A percentile compares a stretch with the other conserved stretches of the same genome.
These are phyloP conservation scores for Wickerhamia fluorescens DNA, from an alignment of 805 yeast genomes.

Conservation along the genomic window DNA sequence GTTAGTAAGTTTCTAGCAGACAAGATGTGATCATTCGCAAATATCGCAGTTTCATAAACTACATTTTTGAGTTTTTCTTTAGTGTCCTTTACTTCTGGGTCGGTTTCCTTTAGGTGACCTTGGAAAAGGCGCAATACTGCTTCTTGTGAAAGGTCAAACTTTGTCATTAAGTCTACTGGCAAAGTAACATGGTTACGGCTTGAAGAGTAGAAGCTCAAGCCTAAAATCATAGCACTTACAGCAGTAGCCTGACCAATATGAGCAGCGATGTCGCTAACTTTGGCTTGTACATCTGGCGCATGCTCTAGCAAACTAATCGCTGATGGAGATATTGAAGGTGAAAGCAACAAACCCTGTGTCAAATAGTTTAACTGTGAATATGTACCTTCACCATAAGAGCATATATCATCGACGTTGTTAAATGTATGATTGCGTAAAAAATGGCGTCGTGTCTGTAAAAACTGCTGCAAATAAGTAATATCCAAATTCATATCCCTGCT, in stretches of 20 bases:
- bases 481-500: slow-evolving; percentile 45
- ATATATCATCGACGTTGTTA: slow-evolving; percentile 47
- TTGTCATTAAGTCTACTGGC: slow-evolving; percentile 56
- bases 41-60: slow-evolving; percentile 61
- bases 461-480: slow-evolving; percentile 47
- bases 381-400: slow-evolving; percentile 76
- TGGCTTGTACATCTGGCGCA: slow-evolving; percentile 36
- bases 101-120: slow-evolving; percentile 29
- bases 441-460: slow-evolving; percentile 51
- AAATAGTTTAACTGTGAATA: slow-evolving; percentile 68
- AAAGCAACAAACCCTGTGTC: slow-evolving; percentile 51
- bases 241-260: slow-evolving; percentile 82
- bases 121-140: slow-evolving; percentile 41
- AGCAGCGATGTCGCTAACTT: slow-evolving; percentile 57
- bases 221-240: slow-evolving; percentile 56
- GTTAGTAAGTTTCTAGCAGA: slow-evolving; percentile 55
- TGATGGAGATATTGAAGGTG: slow-evolving; percentile 52
- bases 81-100: slow-evolving; percentile 16
- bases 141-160: slow-evolving; percentile 56
- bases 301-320: slow-evolving; percentile 41
- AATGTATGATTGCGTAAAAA: slow-evolving; percentile 44
- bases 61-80: slow-evolving; percentile 44
- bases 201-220: slow-evolving; percentile 50
- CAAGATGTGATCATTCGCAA: slow-evolving; percentile 74
- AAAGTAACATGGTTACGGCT: slow-evolving; percentile 46